phyloP scores from a whole-genome alignment of 257 asterid species.

The Jacaranda copaia region DNA sequence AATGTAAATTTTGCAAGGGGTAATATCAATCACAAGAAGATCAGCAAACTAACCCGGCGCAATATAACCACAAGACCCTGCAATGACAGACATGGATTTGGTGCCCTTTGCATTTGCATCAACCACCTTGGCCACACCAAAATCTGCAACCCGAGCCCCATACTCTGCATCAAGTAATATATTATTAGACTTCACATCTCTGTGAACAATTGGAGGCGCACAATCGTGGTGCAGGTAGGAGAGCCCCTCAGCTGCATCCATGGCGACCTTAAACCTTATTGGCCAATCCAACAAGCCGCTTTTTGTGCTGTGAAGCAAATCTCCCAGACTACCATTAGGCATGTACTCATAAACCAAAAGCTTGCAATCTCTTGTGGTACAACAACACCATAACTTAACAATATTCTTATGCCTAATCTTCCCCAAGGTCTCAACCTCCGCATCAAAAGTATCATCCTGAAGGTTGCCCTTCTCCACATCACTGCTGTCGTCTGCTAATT shows the following conservation, averaged over 20 bases:
- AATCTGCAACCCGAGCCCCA: constrained; percentile 96
- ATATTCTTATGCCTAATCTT: constrained; percentile 94
- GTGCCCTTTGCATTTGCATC: constrained; percentile 65
- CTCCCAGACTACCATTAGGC: constrained; percentile 96
- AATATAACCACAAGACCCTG: constrained; percentile 98
- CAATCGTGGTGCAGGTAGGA: constrained; percentile 94
- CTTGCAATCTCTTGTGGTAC: constrained; percentile 76
- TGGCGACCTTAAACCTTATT: constrained; percentile 75
- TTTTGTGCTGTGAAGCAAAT: constrained; percentile 85
- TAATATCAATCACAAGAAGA: neutral
- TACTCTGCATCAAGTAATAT: constrained; percentile 77
- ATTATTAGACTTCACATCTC: constrained; percentile 91
- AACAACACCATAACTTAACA: constrained; percentile 91
- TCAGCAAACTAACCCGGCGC: constrained; percentile 77
- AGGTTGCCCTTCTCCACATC: constrained; percentile 73
- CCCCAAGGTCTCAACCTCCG: constrained; percentile 89
- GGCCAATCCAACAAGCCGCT: constrained; percentile 88
- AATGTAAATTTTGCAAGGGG: neutral
- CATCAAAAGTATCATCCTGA: constrained; percentile 66
- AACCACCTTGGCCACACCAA: constrained; percentile 91
- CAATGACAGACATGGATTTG: constrained; percentile 91
- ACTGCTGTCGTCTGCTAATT: constrained; percentile 52
- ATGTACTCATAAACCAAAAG: constrained; percentile 94
- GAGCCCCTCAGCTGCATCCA: constrained; percentile 96
- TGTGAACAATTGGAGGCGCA: constrained; percentile 83